Base-by-base conservation (phyloP, 2,329 filamentous ascomycete genomes). In the Calonectria pteridis region DNA sequence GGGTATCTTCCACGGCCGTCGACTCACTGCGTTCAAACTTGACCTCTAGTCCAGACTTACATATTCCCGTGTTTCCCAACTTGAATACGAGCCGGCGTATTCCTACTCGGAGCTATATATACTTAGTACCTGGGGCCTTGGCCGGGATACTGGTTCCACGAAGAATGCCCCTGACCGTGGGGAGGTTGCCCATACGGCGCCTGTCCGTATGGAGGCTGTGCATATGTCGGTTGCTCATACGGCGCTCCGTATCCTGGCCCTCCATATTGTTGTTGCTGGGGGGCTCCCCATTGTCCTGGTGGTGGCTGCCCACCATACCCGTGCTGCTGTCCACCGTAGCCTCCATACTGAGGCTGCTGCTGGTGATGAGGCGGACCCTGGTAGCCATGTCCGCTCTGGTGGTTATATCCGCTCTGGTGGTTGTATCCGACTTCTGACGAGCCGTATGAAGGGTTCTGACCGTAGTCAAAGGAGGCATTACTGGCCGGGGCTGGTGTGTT, bases 401-500 rank as follows among this genome's bases (percentile, higher is more conserved):
- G 81, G 51, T 78, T 72, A n/a, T 78, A 77, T 68, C 71, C 79
- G 73, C 40, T 10, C 40, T 43, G 77, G 58, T 78, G 81, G 51
- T 78, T 72, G 66, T 78, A 77, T 69, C 71, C 79, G 73, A 72
- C 74, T 31, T 72, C 71, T 31, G 79, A 78, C 43, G 62, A 73
- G 2, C 78, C 76, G 33, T 84, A 84, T 20, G 79, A 81, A 1
- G 83, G 78, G 67, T 83, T 83, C 51, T 85, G 77, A 31, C 85
- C 83, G 72, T 88, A 87, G n/a, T 86, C 85, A 73, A 86, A 89
- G 0, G 83, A 81, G 76, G 80, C 71, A 80, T 77, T 76, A 77
- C 76, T 77, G 29, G 79, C 80, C 1, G 83, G 83, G 2, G 84
- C 84, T 53, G 87, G 84, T 2, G 85, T 85, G 66, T 78, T 80